Percentiles rank a stretch among this genome's conserved stretches.
Conservation (phyloP, 306 rosid genomes). For the Prunus armeniaca region DNA sequence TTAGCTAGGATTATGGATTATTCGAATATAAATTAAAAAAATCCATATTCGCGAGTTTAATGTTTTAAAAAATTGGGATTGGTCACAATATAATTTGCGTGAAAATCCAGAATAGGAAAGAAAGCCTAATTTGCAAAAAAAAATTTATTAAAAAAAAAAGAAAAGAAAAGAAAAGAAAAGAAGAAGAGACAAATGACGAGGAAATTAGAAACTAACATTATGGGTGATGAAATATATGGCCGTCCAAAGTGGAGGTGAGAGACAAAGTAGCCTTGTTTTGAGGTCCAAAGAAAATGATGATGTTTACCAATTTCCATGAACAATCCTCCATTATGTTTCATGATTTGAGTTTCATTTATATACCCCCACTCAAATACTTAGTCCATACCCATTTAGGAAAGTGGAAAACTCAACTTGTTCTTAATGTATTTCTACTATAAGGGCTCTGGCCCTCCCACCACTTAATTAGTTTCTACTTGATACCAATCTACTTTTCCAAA, state of each 20-base stretch:
- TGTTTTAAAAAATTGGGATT: too few species aligned
- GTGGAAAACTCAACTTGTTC: conserved; percentile 44
- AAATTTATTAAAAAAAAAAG: too few species aligned
- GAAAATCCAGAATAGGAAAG: too few species aligned
- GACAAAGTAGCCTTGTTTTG: conserved; percentile 30
- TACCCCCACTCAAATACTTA: conserved; percentile 21
- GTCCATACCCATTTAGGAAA: conserved; percentile 75
- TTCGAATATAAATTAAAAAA: too few species aligned
- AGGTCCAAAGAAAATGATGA: conserved; percentile 46
- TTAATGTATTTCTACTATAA: conserved; percentile 9
- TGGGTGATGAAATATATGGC: conserved; percentile 31
- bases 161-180: neutral
- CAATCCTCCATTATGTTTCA: conserved; percentile 15
- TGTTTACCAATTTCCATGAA: conserved; percentile 50
- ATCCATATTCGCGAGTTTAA: too few species aligned
- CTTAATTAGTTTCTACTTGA: too few species aligned
- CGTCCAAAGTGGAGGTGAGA: conserved; percentile 69
- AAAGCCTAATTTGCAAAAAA: too few species aligned
- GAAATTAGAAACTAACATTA: neutral
- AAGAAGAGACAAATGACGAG: neutral
- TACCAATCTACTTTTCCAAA: too few species aligned
- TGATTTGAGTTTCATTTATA: conserved; percentile 23
- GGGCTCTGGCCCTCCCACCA: too few species aligned
- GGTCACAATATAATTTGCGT: too few species aligned
- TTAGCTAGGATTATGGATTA: neutral